Evolutionary conservation across 805 yeast species (phyloP), one percentile per base, ranked within the genome.

Genomic region (Lipomyces yamanashiensis): DNA sequence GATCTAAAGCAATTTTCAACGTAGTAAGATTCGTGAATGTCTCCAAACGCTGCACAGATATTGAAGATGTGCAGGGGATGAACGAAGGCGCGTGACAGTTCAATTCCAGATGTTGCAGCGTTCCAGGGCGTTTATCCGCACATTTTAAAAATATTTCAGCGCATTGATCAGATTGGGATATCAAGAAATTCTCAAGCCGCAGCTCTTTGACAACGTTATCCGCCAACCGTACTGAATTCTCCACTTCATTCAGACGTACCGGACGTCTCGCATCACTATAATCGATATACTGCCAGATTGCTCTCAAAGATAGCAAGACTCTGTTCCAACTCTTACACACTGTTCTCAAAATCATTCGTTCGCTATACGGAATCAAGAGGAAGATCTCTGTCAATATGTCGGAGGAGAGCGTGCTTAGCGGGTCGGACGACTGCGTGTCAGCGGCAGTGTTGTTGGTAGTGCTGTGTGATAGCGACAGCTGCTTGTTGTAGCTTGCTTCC

Each of bases 281-380:
- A 34, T 59, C 62, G 39, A 54, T 44, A 13, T n/a, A 19, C 37
- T 51, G 50, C 62, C 62, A 59, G 13, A 59, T 34, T 12, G 40
- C 17, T 15, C 52, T 48, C 4, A 33, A 47, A 13, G 37, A 28
- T 8, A 19, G 34, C 8, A 54, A 23, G 7, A 37, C 12, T 7
- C n/a, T 12, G 10, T 47, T 48, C 62, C 62, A 59, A 12, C 48
- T 7, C 43, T 36, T 51, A 36, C 45, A 58, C 23, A 58, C 62
- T 33, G 21, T 44, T 36, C 51, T n/a, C 19, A 58, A 40, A 6
- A 21, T 33, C 21, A 49, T 9, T 9, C 51, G 49, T 48, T 53
- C 58, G 2, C 49, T 36, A 45, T 49, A 59, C 7, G 62, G 45
- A n/a, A 59, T 21, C 4, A 12, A n/a, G 17, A 52, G 21, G n/a